Base-by-base conservation (phyloP, 1,139 yeast species). In the Pichia sp. region DNA sequence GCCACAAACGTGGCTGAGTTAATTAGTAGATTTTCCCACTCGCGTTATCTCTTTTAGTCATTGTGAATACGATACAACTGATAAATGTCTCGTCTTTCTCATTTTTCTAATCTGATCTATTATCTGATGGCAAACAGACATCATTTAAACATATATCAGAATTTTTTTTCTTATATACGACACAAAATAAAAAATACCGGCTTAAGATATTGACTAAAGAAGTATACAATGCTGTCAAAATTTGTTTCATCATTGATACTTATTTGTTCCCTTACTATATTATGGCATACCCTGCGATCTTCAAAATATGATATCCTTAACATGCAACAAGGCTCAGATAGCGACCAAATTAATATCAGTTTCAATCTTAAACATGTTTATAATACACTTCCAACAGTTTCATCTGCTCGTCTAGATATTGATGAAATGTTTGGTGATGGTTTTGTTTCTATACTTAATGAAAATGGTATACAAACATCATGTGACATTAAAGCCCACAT, bases 381-480 rank as follows among this genome's bases (percentile, higher is more conserved):
- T 39, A 58, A 59, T 38, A 66, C 68, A 41, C 46, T 54, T 10
- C 58, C 58, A 7, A 51, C 53, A 30, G 50, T 58, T 7, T 44
- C 45, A 1, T 59, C 56, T 26, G 48, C 55, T 10, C 56, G 66
- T 53, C 41, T 59, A 30, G 65, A 64, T 43, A 54, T 66, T 33
- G 53, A 58, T 35, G 31, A 33, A 8, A 18, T 29, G n/a, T 26
- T 29, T 11, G 46, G 34, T 7, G 35, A 34, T 8, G 46, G 42
- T 5, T 36, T 36, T 36, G 4, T 38, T 6, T n/a, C 34, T 5
- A 11, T 38, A 4, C 42, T 45, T n/a, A 41, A 33, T 26, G 7
- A 30, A 27, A 38, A 39, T 30, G 51, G 44, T 3, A 31, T 52
- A 7, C 39, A 39, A 7, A 51, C 34, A 27, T 44, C 39, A 37